Base-by-base conservation (phyloP, 1,139 yeast genomes). In the Zygosaccharomyces sapae region DNA sequence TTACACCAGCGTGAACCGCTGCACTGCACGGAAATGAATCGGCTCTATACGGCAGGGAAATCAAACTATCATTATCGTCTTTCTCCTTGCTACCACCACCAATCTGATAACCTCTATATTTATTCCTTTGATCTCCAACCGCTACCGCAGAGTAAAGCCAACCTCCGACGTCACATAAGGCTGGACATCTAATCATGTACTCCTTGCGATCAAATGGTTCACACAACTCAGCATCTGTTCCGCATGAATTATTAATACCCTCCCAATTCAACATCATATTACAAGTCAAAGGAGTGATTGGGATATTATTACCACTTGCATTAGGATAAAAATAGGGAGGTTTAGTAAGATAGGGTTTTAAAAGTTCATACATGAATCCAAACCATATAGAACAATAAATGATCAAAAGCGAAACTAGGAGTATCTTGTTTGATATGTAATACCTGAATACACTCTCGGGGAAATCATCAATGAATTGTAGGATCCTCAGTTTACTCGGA, bases 21-120 rank as follows among this genome's bases (percentile, higher is more conserved):
- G 97, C 83, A 0, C 90, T 94, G 66, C 98, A 92, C 0, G 92
- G 82, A 60, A 73, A 89, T 0, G 96, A 86, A 66, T 92, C 98
- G 0, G 88, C 92, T 51, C 98, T 72, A 60, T 88, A 92, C 0
- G 89, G 88, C 22, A 69, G 59, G 0, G 85, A 69, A 5, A 80
- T 47, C 2, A 47, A 45, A 5, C 34, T 13, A 9, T 47, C 47
- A 2, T 50, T 22, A 22, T 22, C 55, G 13, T 50, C 46, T 9
- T 53, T 45, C 5, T 48, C 46, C 45, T 55, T 56, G 12, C 50
- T 53, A 18, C 70, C 92, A 10, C 94, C 92, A 2, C 97, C 97
- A 36, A 90, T 76, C 33, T 81, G 79, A 59, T 74, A 86, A 1
- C 88, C 86, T 45, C 82, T 67, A 59, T 90, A 86, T 57, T 86